Conservation (phyloP, 148 eudicot genomes). For the Arctostaphylos glauca region DNA sequence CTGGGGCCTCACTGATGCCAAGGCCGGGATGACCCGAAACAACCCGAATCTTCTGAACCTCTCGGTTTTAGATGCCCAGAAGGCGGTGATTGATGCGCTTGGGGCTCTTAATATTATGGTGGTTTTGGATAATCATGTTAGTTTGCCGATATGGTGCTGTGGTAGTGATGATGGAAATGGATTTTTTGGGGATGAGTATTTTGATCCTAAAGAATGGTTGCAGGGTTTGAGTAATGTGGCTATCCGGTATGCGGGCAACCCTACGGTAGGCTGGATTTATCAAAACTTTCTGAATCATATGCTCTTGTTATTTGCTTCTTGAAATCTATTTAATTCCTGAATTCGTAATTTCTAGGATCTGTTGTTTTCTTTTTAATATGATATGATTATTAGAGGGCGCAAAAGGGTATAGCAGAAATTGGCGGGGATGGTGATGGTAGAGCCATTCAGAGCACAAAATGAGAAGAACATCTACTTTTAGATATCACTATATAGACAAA, state of each 20-base stretch:
- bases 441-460: too few relatives aligned
- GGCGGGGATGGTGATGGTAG: too few relatives aligned
- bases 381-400: too few relatives aligned
- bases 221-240: slow-evolving; percentile 33
- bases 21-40: slow-evolving; percentile 19
- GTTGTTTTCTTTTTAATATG: too few relatives aligned
- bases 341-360: too few relatives aligned
- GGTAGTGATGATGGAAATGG: slow-evolving; percentile 41
- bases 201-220: slow-evolving; percentile 45
- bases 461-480: too few relatives aligned
- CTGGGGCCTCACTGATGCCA: slow-evolving; percentile 21
- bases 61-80: slow-evolving; percentile 29
- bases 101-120: slow-evolving; percentile 30
- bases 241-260: slow-evolving; percentile 23
- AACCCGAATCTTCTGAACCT: slow-evolving; percentile 31
- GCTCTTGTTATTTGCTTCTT: neutral
- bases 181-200: slow-evolving; percentile 44
- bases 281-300: neutral
- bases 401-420: too few relatives aligned
- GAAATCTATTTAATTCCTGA: too few relatives aligned
- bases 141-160: slow-evolving; percentile 51
- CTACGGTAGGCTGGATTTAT: slow-evolving; percentile 23
- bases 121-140: slow-evolving; percentile 52
- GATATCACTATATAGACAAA: too few relatives aligned
- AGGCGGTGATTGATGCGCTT: slow-evolving; percentile 37